Conservation (phyloP, 2,329 filamentous ascomycete species). For the Phaeosphaeria sp. region DNA sequence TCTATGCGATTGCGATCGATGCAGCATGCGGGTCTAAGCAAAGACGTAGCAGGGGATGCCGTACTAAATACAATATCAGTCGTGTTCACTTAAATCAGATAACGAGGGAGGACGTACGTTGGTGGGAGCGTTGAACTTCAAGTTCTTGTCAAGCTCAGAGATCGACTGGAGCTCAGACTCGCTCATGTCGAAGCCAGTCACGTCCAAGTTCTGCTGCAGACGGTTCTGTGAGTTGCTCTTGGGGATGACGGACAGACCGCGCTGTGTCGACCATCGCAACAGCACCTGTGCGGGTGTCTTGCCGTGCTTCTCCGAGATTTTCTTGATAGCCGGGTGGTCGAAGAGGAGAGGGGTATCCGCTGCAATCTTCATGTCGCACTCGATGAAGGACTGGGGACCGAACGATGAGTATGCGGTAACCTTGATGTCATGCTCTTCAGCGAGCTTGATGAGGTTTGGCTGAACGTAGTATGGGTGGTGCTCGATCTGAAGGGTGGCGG, state of each 20-base stretch:
- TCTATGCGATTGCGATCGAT: neutral
- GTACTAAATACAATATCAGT: constrained; percentile 29
- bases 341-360: constrained; percentile 41
- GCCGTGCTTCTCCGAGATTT: constrained; percentile 67
- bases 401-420: constrained; percentile 48
- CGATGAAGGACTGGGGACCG: constrained; percentile 55
- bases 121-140: constrained; percentile 43
- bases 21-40: constrained; percentile 24
- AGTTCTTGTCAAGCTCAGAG: constrained; percentile 36
- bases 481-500: constrained; percentile 46
- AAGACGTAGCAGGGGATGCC: constrained; percentile 46
- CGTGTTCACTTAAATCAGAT: neutral
- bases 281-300: constrained; percentile 80
- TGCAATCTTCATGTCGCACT: constrained; percentile 45
- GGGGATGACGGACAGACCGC: constrained; percentile 46
- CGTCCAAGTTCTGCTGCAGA: constrained; percentile 43
- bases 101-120: constrained; percentile 34
- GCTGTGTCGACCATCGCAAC: constrained; percentile 87
- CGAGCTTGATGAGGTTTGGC: constrained; percentile 43
- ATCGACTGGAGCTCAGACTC: constrained; percentile 40
- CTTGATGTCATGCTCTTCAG: constrained; percentile 39
- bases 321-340: constrained; percentile 65
- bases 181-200: constrained; percentile 38
- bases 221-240: constrained; percentile 42
- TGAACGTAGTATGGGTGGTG: constrained; percentile 49